Base-by-base conservation (phyloP, 768 basidiomycete species). In the Tylopilus plumbeoviolaceoides region DNA sequence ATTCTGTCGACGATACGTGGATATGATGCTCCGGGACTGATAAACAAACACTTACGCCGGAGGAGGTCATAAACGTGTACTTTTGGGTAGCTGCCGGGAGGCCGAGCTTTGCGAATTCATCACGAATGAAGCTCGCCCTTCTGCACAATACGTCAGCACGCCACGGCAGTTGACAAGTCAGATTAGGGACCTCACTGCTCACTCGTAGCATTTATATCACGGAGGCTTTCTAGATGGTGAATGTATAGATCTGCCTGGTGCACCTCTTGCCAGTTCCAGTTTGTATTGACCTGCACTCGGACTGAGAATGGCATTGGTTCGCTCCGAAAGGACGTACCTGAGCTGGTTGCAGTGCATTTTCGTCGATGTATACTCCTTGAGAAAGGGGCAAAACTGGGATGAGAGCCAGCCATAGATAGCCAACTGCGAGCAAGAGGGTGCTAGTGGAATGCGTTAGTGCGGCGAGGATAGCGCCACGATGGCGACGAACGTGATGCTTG, bases 201-300 rank as follows among this genome's bases (percentile, higher is more conserved):
- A 59, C 81, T 84, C 23, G 85, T 82, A 20, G 80, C 75, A 71
- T 92, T 91, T 27, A 67, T 64, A 48, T 80, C 81, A 43, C 78
- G 75, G 25, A 93, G 67, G 11, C 59, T 64, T 63, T 90, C 89
- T 42, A 98, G 66, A 45, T 83, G 74, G 12, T 75, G 80, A 1
- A 97, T 77, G 64, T 90, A 91, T n/a, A 64, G 60, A 68, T 99
- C 97, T 10, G 97, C 93, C 41, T 73, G 72, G 58, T 90, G 86
- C 7, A 98, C 97, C 45, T 98, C 87, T 45, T 73, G 81, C 97
- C 95, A 98, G 60, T 81, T 80, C 85, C 89, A 98, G 65, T 93
- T 84, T 11, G 90, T 92, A 51, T 84, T 90, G 20, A 97, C 95
- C 93, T 98, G 28, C 50, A 30, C 23, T 42, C 15, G 42, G 33